phyloP scores from a whole-genome alignment of 108 stramenopile species.

The Cyclotella choctawhatcheeana region DNA sequence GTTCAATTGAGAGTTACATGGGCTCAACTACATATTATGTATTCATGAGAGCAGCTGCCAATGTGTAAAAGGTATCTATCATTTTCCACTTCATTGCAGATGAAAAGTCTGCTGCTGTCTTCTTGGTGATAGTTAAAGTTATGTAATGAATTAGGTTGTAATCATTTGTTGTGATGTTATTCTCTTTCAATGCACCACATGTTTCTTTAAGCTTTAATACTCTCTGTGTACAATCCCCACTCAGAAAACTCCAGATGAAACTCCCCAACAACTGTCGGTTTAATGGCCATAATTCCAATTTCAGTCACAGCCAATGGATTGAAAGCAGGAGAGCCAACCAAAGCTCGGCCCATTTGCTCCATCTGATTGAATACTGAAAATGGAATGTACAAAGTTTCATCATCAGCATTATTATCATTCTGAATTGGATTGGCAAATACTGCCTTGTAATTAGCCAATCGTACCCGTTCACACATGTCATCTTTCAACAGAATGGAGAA shows the following conservation, averaged over 20 bases:
- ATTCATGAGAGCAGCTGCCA: background rate
- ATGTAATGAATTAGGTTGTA: background rate
- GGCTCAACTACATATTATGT: background rate
- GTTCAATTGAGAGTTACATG: background rate
- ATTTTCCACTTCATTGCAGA: no score
- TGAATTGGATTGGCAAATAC: slow-evolving; percentile 61
- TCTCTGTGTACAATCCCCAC: slow-evolving; percentile 57
- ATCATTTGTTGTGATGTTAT: no score
- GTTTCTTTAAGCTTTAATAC: background rate
- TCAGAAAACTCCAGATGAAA: slow-evolving; percentile 52
- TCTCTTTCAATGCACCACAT: no score
- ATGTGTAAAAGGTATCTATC: no score
- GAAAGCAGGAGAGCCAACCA: slow-evolving; percentile 45
- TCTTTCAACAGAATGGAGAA: slow-evolving; percentile 60
- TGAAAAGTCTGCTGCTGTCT: no score
- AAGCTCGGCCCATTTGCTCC: slow-evolving; percentile 57
- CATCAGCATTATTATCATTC: background rate
- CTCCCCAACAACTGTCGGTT: slow-evolving; percentile 62
- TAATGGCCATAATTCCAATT: slow-evolving; percentile 65
- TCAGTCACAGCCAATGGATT: slow-evolving; percentile 56
- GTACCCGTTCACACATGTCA: slow-evolving; percentile 46
- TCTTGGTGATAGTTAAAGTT: background rate
- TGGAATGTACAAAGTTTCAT: slow-evolving; percentile 45
- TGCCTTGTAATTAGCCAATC: slow-evolving; percentile 56
- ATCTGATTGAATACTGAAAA: slow-evolving; percentile 52